These are phyloP conservation scores for Talaromyces sp. DNA, from an alignment of 2,329 filamentous ascomycete species.

Conservation along the genomic window DNA sequence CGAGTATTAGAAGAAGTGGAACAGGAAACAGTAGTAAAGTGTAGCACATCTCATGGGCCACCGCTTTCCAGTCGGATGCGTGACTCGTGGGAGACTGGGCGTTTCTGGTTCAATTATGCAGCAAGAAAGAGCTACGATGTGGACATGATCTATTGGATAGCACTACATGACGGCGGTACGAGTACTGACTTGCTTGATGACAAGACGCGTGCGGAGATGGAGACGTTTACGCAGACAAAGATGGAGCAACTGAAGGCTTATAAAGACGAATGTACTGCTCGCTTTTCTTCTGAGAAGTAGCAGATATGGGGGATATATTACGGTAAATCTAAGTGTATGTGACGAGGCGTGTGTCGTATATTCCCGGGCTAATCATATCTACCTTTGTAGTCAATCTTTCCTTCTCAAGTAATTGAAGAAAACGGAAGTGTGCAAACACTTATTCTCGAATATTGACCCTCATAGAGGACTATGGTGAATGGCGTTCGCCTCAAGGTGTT, in stretches of 20 bases:
- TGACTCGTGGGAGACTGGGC: constrained; percentile 33
- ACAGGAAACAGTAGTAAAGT: constrained; percentile 11
- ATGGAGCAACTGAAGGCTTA: constrained; percentile 31
- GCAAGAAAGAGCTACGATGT: constrained; percentile 37
- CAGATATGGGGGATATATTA: background rate
- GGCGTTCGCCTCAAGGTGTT: too few species aligned
- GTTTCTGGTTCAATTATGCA: constrained; percentile 41
- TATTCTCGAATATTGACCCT: too few species aligned
- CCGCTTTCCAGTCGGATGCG: constrained; percentile 32
- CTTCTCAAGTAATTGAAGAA: background rate
- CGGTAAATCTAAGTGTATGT: too few species aligned
- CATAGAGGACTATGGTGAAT: too few species aligned
- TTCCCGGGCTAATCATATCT: too few species aligned
- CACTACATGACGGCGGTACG: constrained; percentile 26
- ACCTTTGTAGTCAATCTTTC: background rate
- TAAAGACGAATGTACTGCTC: constrained; percentile 27
- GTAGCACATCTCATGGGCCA: background rate
- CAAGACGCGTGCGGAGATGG: constrained; percentile 25
- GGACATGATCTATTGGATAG: constrained; percentile 34
- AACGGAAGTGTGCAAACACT: background rate
- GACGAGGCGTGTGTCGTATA: too few species aligned
- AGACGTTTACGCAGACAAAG: constrained; percentile 26
- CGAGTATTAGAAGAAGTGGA: constrained; percentile 32
- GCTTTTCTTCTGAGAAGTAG: constrained; percentile 21
- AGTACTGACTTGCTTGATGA: constrained; percentile 25